Percentiles rank a stretch among this genome's conserved stretches.
phyloP scores from a whole-genome alignment of 1,139 yeast species.

The Suhomyces bokatorum region DNA sequence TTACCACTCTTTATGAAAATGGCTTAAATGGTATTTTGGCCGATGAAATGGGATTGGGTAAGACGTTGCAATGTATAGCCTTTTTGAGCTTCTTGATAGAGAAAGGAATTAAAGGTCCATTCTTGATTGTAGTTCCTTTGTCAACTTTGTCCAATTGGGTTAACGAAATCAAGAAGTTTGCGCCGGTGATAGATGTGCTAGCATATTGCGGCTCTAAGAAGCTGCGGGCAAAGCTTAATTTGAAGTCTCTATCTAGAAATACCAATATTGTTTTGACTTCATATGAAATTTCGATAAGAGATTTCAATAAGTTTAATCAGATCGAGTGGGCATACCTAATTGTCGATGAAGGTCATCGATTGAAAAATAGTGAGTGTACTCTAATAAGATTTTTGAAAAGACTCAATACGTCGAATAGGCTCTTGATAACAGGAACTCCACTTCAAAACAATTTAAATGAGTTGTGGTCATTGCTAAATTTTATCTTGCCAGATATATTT shows the following conservation, averaged over 20 bases:
- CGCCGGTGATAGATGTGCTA: slow-evolving; percentile 67
- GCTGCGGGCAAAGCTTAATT: slow-evolving; percentile 44
- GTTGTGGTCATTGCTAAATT: slow-evolving; percentile 86
- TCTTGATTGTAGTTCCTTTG: slow-evolving; percentile 81
- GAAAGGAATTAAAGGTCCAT: slow-evolving; percentile 80
- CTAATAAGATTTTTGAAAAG: slow-evolving; percentile 70
- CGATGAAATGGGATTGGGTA: slow-evolving; percentile 97
- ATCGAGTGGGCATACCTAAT: slow-evolving; percentile 78
- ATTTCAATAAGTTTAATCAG: slow-evolving; percentile 51
- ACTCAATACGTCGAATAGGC: slow-evolving; percentile 64
- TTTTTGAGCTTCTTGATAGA: slow-evolving; percentile 75
- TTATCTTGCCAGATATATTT: slow-evolving; percentile 88
- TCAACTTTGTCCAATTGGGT: slow-evolving; percentile 88
- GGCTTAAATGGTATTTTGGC: slow-evolving; percentile 95
- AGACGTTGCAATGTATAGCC: slow-evolving; percentile 84
- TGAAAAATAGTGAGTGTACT: slow-evolving; percentile 79
- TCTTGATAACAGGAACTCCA: slow-evolving; percentile 90
- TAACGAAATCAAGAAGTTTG: slow-evolving; percentile 66
- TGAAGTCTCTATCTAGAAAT: slow-evolving; percentile 16
- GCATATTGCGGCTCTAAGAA: slow-evolving; percentile 67
- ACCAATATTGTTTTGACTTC: slow-evolving; percentile 68
- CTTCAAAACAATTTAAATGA: slow-evolving; percentile 86
- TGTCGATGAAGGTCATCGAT: slow-evolving; percentile 95
- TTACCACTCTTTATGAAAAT: slow-evolving; percentile 82
- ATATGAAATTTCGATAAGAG: slow-evolving; percentile 77